Base-by-base conservation (phyloP, 306 rosid genomes). In the Hippophae gyantsensis region DNA sequence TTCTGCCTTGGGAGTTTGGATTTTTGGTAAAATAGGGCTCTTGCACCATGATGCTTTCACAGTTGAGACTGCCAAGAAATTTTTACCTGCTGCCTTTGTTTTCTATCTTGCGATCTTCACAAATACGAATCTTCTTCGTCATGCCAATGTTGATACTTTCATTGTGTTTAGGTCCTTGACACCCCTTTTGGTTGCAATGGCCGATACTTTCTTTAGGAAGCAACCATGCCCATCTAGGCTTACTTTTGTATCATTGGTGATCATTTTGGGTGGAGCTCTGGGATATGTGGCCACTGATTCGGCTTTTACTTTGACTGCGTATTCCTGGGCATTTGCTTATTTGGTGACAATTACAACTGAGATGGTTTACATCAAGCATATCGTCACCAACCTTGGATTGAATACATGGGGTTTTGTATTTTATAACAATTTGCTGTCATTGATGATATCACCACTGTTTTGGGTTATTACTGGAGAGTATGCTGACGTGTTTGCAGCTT, bases 361-460 rank as follows among this genome's bases (percentile, higher is more conserved):
- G 72, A 92, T 92, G 99, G 99, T 92, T 66, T 92, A 92, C 55
- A 92, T 88, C 72, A 88, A 92, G 57, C 99, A 88, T 65, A 85
- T 92, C 90, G 99, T 92, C 48, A 92, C 94, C 62, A 88, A 63
- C 77, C 96, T 88, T 12, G 96, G 95, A 26, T 40, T 92, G 74
- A 88, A 82, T 76, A 92, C 99, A 0, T 88, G 96, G 96, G 99
- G 96, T 6, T 88, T 92, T 54, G 99, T 92, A 7, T 61, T 88
- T 38, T 92, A 88, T 54, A 92, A 92, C 59, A 92, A 92, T 67
- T 44, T 92, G 7, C 60, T 92, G 63, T 92, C 96, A 0, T 57
- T 92, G 42, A 88, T 88, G 86, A 74, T 88, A 50, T 89, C 99
- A n/a, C 99, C 99, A 0, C 55, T 73, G 9, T 84, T 88, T 56